These are phyloP conservation scores for Candolleomyces efflorescens DNA, from an alignment of 768 basidiomycete genomes.

Conservation along the genomic window DNA sequence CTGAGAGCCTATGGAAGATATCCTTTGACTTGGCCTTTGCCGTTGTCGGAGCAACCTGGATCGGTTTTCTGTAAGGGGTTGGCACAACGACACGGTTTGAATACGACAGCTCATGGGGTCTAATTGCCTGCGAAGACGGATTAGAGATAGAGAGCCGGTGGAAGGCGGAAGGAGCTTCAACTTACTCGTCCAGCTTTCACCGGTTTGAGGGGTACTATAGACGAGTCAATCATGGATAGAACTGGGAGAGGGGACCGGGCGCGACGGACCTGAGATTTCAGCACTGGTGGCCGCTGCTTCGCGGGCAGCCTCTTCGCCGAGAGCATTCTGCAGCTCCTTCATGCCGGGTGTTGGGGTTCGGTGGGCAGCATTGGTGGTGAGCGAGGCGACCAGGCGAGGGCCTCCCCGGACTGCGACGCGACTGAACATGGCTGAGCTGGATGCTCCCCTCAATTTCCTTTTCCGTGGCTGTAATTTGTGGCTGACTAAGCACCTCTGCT, in stretches of 20 bases:
- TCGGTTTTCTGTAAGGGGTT: slow-evolving; percentile 18
- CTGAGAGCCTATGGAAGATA: slow-evolving; percentile 61
- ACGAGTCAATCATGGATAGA: background rate
- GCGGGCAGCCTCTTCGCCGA: background rate
- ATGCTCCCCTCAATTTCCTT: background rate
- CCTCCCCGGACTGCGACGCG: background rate
- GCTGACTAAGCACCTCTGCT: slow-evolving; percentile 6
- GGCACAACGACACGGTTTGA: slow-evolving; percentile 17
- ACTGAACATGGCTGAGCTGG: background rate
- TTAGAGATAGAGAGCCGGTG: background rate
- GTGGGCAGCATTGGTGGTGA: too few species aligned
- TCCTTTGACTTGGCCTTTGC: slow-evolving; percentile 55
- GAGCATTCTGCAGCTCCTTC: too few species aligned
- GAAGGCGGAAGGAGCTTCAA: background rate
- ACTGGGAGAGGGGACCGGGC: background rate
- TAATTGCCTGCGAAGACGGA: background rate
- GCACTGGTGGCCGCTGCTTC: background rate
- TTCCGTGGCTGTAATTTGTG: background rate
- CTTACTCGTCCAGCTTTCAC: slow-evolving; percentile 1
- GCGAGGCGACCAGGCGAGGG: too few species aligned
- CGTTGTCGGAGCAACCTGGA: slow-evolving; percentile 53
- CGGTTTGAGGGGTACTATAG: background rate
- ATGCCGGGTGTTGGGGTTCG: too few species aligned
- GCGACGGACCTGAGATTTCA: background rate
- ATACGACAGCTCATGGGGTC: slow-evolving; percentile 25